Conservation (phyloP, 768 basidiomycete genomes). For the Psilocybe tampanensis region DNA sequence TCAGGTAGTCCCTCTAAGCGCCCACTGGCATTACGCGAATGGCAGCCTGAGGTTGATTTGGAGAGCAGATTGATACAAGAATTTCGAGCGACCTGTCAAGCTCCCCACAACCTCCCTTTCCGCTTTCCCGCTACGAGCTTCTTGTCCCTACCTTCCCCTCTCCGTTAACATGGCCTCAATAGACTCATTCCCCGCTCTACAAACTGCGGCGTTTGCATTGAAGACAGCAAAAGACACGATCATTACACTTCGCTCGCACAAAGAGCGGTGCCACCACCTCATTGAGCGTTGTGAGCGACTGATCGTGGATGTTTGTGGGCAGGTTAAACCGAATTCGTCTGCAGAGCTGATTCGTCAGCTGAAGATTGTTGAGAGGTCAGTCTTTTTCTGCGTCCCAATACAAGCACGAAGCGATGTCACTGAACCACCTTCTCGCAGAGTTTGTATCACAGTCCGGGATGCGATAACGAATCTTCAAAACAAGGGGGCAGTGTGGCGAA, state of each 20-base stretch:
- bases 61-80: neutral
- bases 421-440: neutral
- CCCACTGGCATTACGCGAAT: neutral
- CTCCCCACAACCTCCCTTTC: neutral
- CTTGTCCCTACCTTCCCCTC: neutral
- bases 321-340: neutral
- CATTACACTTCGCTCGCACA: neutral
- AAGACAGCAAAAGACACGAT: slow-evolving; percentile 10
- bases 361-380: slow-evolving; percentile 3
- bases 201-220: slow-evolving; percentile 6
- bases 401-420: no score
- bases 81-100: neutral
- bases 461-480: slow-evolving; percentile 1
- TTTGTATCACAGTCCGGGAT: slow-evolving; percentile 6
- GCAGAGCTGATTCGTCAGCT: neutral
- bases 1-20: neutral
- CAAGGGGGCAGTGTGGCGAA: neutral
- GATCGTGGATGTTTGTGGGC: slow-evolving; percentile 4
- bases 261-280: slow-evolving; percentile 4
- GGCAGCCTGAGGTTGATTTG: neutral
- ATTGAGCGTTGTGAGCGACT: slow-evolving; percentile 9
- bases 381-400: neutral
- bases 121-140: neutral
- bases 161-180: neutral
- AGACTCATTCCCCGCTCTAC: slow-evolving; percentile 6